phyloP scores from a whole-genome alignment of 306 rosid genomes.

The Vigna reflexopilosa region DNA sequence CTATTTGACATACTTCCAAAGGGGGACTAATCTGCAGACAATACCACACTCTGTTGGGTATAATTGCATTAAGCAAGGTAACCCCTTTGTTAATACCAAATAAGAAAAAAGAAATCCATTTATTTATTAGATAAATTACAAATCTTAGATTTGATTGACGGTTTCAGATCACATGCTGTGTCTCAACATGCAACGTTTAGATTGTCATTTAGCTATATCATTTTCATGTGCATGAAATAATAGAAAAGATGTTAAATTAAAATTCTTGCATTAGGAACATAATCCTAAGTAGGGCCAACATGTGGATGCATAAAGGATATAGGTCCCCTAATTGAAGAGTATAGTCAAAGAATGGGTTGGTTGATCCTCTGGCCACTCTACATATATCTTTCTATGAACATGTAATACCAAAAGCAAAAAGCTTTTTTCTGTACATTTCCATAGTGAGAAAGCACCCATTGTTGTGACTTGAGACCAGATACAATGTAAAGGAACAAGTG shows the following conservation, averaged over 20 bases:
- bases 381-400: constrained; percentile 15
- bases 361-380: constrained; percentile 8
- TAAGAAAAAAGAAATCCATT: constrained; percentile 16
- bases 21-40: constrained; percentile 40
- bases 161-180: constrained; percentile 64
- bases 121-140: constrained; percentile 42
- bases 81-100: constrained; percentile 35
- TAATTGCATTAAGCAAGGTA: constrained; percentile 38
- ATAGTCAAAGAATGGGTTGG: constrained; percentile 48
- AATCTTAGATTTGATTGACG: constrained; percentile 49
- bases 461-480: constrained; percentile 62
- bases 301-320: constrained; percentile 39
- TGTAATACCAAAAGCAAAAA: constrained; percentile 41
- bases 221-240: constrained; percentile 52
- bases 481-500: constrained; percentile 54
- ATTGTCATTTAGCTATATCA: constrained; percentile 50
- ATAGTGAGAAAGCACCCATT: constrained; percentile 43
- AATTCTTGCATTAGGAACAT: constrained; percentile 29
- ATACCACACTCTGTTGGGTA: constrained; percentile 36
- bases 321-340: constrained; percentile 18
- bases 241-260: constrained; percentile 21
- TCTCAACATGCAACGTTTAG: constrained; percentile 45
- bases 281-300: constrained; percentile 42
- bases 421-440: constrained; percentile 34
- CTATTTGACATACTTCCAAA: constrained; percentile 27